A percentile compares a stretch with the other conserved stretches of the same genome.
These are phyloP conservation scores for Termitomyces sp. DNA, from an alignment of 768 basidiomycete genomes.

Conservation along the genomic window DNA sequence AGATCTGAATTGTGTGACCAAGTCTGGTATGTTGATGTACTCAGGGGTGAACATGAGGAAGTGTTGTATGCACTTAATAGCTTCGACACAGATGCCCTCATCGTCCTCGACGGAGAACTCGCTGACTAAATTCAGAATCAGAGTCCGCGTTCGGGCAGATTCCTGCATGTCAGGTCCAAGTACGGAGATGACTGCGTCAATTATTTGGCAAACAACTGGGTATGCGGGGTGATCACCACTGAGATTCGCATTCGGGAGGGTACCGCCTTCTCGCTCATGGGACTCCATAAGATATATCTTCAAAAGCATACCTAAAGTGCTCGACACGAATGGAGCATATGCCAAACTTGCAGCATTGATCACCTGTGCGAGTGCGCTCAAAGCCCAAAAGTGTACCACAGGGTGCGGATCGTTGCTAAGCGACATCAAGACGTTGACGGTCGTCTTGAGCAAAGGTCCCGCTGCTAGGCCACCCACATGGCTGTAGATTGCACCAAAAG, in stretches of 20 bases:
- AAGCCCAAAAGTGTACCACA: constrained; percentile 90
- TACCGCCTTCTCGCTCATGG: constrained; percentile 91
- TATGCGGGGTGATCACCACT: constrained; percentile 91
- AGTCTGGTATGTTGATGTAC: constrained; percentile 72
- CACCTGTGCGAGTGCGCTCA: constrained; percentile 79
- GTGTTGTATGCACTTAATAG: constrained; percentile 94
- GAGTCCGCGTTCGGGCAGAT: constrained; percentile 66
- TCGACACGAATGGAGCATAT: constrained; percentile 83
- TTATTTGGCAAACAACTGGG: constrained; percentile 85
- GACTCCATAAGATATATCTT: constrained; percentile 87
- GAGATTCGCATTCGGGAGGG: constrained; percentile 73
- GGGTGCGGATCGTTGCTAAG: constrained; percentile 96
- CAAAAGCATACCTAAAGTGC: constrained; percentile 84
- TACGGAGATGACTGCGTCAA: constrained; percentile 89
- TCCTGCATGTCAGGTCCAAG: constrained; percentile 96
- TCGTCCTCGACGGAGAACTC: constrained; percentile 84
- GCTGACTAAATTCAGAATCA: constrained; percentile 80
- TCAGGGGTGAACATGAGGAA: constrained; percentile 94
- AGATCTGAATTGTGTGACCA: constrained; percentile 71
- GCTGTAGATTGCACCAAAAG: constrained; percentile 88
- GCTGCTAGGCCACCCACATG: constrained; percentile 94
- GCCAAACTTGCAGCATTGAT: constrained; percentile 89
- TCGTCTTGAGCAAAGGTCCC: constrained; percentile 90
- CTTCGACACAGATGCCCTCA: constrained; percentile 85
- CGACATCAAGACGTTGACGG: constrained; percentile 92